Base-by-base conservation (phyloP, 768 basidiomycete genomes). In the Basidioascus undulatus region DNA sequence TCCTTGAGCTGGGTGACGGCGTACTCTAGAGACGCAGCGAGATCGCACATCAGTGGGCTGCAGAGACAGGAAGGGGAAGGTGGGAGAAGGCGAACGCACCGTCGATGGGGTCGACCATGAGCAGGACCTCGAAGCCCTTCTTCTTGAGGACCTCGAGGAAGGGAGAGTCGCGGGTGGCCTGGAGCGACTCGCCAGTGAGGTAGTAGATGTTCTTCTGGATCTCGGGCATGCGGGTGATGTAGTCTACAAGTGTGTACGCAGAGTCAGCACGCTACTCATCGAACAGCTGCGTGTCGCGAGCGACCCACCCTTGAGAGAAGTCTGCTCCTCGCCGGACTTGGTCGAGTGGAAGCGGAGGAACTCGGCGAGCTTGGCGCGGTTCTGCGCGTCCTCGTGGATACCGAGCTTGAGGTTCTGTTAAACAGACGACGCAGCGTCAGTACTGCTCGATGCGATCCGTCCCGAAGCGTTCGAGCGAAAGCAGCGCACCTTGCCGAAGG, bases 371-470 rank as follows among this genome's bases (percentile, higher is more conserved):
- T 96, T 96, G 73, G 76, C 76, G 51, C 89, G 82, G 71, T 98
- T 92, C 66, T 89, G 82, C 28, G 87, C 74, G 54, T 98, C 89
- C 62, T 98, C 89, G 68, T 96, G 89, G 53, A 98, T 78, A 72
- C 89, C 89, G 47, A 98, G 81, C 67, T 98, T 98, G 59, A 98
- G 62, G 72, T 98, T 98, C 78, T n/a, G n/a, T n/a, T 89, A n/a
- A n/a, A n/a, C n/a, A n/a, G n/a, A n/a, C n/a, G n/a, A n/a, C n/a
- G n/a, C n/a, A n/a, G n/a, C n/a, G n/a, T n/a, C n/a, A n/a, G n/a
- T n/a, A n/a, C n/a, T n/a, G n/a, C n/a, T n/a, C n/a, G n/a, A n/a
- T n/a, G n/a, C n/a, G n/a, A n/a, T n/a, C n/a, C n/a, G n/a, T n/a
- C n/a, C n/a, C n/a, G n/a, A n/a, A n/a, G n/a, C n/a, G n/a, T n/a